Evolutionary conservation across 2,329 filamentous ascomycete species (phyloP).

Genomic region (Dothistroma pini): DNA sequence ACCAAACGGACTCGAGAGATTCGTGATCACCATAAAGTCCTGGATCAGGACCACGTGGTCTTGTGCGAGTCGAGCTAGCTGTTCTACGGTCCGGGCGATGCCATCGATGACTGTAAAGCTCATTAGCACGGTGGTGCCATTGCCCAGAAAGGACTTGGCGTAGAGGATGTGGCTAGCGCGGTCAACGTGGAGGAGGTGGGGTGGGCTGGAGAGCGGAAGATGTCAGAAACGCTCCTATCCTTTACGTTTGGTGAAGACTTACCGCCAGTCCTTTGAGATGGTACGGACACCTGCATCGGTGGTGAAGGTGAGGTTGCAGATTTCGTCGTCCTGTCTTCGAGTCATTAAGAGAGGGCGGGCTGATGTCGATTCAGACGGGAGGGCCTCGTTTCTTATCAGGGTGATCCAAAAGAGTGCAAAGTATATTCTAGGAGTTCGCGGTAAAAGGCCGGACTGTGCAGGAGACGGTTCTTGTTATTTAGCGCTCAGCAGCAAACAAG

Average conservation of each 20-base stretch:
- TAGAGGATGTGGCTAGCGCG: not conserved
- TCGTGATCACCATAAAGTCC: no score
- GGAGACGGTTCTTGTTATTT: not conserved
- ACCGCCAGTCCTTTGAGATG: not conserved
- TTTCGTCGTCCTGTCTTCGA: not conserved
- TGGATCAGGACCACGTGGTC: no score
- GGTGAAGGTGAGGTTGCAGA: conserved; percentile 4
- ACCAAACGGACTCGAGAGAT: no score
- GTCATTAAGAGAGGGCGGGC: no score
- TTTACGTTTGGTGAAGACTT: not conserved
- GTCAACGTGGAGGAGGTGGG: not conserved
- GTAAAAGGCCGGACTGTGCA: not conserved
- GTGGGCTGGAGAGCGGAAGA: not conserved
- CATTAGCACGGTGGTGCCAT: no score
- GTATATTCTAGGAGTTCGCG: not conserved
- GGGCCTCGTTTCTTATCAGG: not conserved
- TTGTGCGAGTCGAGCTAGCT: no score
- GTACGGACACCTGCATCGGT: not conserved
- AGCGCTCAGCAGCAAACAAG: not conserved
- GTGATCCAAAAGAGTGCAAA: not conserved
- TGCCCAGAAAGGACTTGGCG: not conserved
- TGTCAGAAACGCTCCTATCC: not conserved
- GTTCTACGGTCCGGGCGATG: no score
- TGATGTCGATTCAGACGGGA: not conserved
- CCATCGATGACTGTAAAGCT: no score